Evolutionary conservation across 306 rosid genomes (phyloP).

Genomic region (Chamaecrista fasciculata): DNA sequence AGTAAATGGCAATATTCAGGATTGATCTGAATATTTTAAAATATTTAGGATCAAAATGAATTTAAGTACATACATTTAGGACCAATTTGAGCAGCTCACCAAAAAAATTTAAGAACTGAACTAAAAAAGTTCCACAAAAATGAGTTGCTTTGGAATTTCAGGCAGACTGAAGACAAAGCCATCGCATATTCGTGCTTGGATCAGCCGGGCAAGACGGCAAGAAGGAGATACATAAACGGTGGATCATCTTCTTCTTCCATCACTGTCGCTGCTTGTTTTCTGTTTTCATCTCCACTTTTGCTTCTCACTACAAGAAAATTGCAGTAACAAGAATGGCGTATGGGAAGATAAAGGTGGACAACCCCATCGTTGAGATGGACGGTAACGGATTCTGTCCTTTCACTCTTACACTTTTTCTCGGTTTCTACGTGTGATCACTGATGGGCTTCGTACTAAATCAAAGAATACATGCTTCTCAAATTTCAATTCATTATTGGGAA

Average conservation of each 20-base stretch:
- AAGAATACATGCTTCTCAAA: slow-evolving; percentile 4
- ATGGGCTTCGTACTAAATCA: background rate
- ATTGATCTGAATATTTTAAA: too few species aligned
- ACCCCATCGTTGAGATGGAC: slow-evolving; percentile 98
- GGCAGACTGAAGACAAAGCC: background rate
- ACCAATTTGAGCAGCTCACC: too few species aligned
- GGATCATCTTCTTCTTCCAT: background rate
- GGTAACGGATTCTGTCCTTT: slow-evolving; percentile 39
- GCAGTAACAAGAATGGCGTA: slow-evolving; percentile 51
- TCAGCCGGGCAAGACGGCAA: background rate
- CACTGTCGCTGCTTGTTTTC: background rate
- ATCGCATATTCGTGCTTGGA: background rate
- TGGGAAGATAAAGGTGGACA: slow-evolving; percentile 74
- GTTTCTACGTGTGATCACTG: background rate
- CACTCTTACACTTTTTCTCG: background rate
- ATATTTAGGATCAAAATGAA: too few species aligned
- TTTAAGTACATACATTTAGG: too few species aligned
- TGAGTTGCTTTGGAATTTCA: background rate
- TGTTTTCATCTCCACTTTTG: background rate
- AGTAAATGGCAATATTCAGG: too few species aligned
- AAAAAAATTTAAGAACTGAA: too few species aligned
- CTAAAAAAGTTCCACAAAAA: too few species aligned
- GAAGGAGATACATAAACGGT: background rate
- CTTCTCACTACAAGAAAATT: background rate
- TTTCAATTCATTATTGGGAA: background rate